Percentiles rank a stretch among this genome's conserved stretches.
These are phyloP conservation scores for Trichoderma sp. DNA, from an alignment of 2,329 filamentous ascomycete species.

Conservation along the genomic window DNA sequence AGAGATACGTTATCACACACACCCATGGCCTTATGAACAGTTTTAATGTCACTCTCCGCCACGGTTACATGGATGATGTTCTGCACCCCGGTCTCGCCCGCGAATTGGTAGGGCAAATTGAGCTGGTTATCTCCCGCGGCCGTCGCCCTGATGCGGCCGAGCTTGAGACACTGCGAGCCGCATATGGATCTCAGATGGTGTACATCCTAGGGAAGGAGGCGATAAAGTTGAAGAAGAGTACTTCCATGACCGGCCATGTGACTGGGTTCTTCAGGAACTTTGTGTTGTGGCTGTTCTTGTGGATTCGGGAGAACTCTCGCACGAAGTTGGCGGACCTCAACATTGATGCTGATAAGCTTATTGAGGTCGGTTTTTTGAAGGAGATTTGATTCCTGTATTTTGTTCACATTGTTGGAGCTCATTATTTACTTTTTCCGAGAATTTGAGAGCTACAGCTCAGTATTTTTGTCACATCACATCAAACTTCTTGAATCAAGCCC, in stretches of 20 bases:
- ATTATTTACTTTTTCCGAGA: too few species aligned
- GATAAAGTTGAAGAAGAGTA: conserved; percentile 45
- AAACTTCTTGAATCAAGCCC: too few species aligned
- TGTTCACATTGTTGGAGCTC: too few species aligned
- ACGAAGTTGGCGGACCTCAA: conserved; percentile 62
- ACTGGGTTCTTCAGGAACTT: conserved; percentile 40
- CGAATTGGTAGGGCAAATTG: conserved; percentile 56
- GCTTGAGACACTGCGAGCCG: conserved; percentile 42
- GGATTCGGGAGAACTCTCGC: conserved; percentile 62
- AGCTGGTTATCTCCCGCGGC: conserved; percentile 47
- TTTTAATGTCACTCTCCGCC: conserved; percentile 66
- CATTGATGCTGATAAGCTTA: conserved; percentile 50
- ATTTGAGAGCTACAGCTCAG: too few species aligned
- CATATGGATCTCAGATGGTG: conserved; percentile 47
- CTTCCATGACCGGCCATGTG: conserved; percentile 31
- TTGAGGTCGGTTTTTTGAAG: conserved; percentile 69
- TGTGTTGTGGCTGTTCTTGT: conserved; percentile 56
- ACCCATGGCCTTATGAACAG: conserved; percentile 54
- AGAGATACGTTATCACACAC: conserved; percentile 47
- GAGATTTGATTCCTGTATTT: conserved; percentile 47
- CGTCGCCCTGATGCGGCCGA: conserved; percentile 35
- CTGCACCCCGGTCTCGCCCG: conserved; percentile 60
- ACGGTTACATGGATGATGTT: conserved; percentile 71
- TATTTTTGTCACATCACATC: too few species aligned
- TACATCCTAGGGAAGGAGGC: conserved; percentile 62